Evolutionary conservation across 2,329 filamentous ascomycete species (phyloP).

Genomic region (Lanzia echinophila): DNA sequence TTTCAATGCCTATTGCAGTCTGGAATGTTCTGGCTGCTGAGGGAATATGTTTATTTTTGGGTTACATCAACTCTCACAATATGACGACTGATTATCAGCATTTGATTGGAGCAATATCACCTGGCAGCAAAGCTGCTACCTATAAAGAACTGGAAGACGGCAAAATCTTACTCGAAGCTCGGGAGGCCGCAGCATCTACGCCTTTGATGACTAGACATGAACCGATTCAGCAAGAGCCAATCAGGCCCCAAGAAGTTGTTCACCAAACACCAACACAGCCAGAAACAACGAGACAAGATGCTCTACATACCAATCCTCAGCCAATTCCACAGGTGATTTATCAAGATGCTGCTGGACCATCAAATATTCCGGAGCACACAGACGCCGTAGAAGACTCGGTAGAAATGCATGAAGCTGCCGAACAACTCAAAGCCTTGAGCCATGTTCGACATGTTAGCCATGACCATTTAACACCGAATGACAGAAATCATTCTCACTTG

Average conservation of each 20-base stretch:
- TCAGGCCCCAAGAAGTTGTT: constrained; percentile 10
- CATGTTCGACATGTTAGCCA: constrained; percentile 52
- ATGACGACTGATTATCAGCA: constrained; percentile 58
- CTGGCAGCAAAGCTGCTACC: constrained; percentile 37
- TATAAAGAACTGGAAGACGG: constrained; percentile 51
- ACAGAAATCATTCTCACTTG: constrained; percentile 30
- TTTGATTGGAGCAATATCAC: constrained; percentile 41
- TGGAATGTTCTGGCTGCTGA: constrained; percentile 61
- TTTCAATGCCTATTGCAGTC: constrained; percentile 58
- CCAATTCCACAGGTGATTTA: constrained; percentile 23
- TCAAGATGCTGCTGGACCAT: constrained; percentile 19
- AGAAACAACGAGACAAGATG: constrained; percentile 21
- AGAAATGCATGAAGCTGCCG: constrained; percentile 62
- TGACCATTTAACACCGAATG: constrained; percentile 31
- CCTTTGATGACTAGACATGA: constrained; percentile 37
- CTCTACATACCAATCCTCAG: constrained; percentile 24
- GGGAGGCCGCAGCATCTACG: constrained; percentile 30
- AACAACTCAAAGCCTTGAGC: constrained; percentile 59
- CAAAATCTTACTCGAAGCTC: constrained; percentile 44
- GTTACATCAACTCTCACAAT: constrained; percentile 60
- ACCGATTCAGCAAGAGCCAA: constrained; percentile 22
- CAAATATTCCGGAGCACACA: constrained; percentile 32
- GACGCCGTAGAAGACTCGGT: constrained; percentile 55
- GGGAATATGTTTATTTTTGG: constrained; percentile 59
- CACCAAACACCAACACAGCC: constrained; percentile 15